Evolutionary conservation across 2,329 filamentous ascomycete genomes (phyloP).

Genomic region (Furcasterigmium sp.): DNA sequence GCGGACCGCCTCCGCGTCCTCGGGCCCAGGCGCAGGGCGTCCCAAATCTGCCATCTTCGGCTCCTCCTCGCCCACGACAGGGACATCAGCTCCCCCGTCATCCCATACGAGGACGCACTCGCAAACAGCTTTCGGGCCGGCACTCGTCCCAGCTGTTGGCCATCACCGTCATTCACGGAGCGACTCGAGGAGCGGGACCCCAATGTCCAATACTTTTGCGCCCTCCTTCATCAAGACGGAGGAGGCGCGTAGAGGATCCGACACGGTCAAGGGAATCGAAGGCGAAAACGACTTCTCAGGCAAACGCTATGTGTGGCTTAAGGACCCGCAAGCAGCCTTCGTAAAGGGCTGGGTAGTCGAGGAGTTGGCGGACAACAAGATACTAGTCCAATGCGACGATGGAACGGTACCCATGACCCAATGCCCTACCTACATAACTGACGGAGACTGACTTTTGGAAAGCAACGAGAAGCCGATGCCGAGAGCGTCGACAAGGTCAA

Average conservation of each 20-base stretch:
- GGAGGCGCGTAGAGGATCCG: slow-evolving; percentile 56
- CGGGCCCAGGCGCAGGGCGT: slow-evolving; percentile 49
- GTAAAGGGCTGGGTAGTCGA: slow-evolving; percentile 89
- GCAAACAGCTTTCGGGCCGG: slow-evolving; percentile 43
- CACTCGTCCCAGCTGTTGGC: slow-evolving; percentile 29
- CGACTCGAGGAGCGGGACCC: slow-evolving; percentile 61
- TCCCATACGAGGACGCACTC: slow-evolving; percentile 66
- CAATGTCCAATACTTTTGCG: slow-evolving; percentile 78
- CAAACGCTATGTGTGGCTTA: slow-evolving; percentile 96
- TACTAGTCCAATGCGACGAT: slow-evolving; percentile 91
- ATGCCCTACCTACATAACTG: too few species aligned
- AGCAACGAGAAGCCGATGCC: slow-evolving; percentile 81
- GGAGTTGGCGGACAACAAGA: slow-evolving; percentile 61
- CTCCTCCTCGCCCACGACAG: slow-evolving; percentile 44
- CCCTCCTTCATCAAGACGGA: slow-evolving; percentile 93
- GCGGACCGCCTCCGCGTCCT: slow-evolving; percentile 63
- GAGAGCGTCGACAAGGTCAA: slow-evolving; percentile 98
- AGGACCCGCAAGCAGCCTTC: slow-evolving; percentile 81
- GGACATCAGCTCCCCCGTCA: slow-evolving; percentile 31
- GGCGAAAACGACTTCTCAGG: slow-evolving; percentile 99
- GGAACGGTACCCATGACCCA: slow-evolving; percentile 57
- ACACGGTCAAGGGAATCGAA: slow-evolving; percentile 69
- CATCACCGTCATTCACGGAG: slow-evolving; percentile 36
- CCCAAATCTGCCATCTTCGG: slow-evolving; percentile 74
- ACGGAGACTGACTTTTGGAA: slow-evolving; percentile 13